These are phyloP conservation scores for Mallotus nudiflorus DNA, from an alignment of 345 rosid species.

Conservation along the genomic window DNA sequence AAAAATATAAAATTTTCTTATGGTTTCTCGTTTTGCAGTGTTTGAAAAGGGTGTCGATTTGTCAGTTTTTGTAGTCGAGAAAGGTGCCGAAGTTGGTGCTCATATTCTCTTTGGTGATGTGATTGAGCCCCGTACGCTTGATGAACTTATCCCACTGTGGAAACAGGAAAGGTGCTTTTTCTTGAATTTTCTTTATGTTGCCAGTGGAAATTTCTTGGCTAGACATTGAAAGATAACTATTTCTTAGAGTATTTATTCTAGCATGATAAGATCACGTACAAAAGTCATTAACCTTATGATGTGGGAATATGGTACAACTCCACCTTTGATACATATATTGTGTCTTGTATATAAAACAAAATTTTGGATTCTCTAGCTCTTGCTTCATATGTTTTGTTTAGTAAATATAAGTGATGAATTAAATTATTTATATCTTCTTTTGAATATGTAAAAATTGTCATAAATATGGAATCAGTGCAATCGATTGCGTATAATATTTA, in stretches of 20 bases:
- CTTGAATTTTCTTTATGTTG: background rate
- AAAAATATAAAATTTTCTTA: too few relatives aligned
- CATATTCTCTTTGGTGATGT: constrained; percentile 89
- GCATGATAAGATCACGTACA: background rate
- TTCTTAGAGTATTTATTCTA: background rate
- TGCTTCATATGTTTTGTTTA: background rate
- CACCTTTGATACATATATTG: background rate
- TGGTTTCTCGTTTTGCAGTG: constrained; percentile 52
- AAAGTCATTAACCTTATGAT: background rate
- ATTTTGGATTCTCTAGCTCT: background rate
- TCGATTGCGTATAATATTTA: background rate
- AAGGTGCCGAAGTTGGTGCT: constrained; percentile 95
- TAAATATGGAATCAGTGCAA: background rate
- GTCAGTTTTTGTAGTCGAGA: constrained; percentile 95
- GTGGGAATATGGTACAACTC: background rate
- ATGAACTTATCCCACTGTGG: constrained; percentile 94
- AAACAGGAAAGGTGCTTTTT: constrained; percentile 73
- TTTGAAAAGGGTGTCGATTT: constrained; percentile 67
- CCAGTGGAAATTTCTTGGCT: constrained; percentile 1
- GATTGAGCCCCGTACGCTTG: constrained; percentile 79
- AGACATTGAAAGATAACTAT: background rate
- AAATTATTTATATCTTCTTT: background rate
- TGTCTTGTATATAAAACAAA: background rate
- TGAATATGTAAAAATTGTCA: background rate
- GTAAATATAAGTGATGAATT: background rate